Base-by-base conservation (phyloP, 2,329 filamentous ascomycete genomes). In the Aspergillus hortae region DNA sequence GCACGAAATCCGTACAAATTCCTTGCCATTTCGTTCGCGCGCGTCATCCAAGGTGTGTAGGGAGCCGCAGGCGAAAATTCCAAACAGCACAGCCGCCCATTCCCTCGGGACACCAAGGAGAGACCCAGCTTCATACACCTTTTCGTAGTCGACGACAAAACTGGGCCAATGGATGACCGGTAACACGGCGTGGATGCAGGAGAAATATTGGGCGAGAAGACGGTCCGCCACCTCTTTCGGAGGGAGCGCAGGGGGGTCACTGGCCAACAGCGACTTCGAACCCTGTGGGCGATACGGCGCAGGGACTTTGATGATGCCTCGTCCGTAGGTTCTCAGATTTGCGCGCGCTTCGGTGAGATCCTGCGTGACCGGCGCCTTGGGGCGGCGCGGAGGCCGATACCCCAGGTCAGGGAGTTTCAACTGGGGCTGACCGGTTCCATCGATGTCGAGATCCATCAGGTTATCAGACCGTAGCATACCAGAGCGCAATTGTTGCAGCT, bases 151-250 rank as follows among this genome's bases (percentile, higher is more conserved):
- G 44, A 82, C 79, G 61, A 87, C 79, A 62, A 97, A 95, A 0
- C 82, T 88, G 2, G 90, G 89, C 88, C 92, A 95, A 69, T 97
- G 90, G 9, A 97, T 65, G 41, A 96, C 85, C 0, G 94, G 94
- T 60, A 92, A 87, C 68, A 89, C 86, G 30, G 85, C 81, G 67
- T 97, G 92, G 21, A 90, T 78, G 6, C 87, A 87, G 36, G 81
- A 78, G 61, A 89, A 87, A 69, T 95, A 99, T 35, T 87, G 81
- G 32, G 82, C 80, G 30, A 96, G 73, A 2, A 96, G 77, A 58
- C 82, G 83, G 56, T 95, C 90, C 25, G 86, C 84, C 19, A 85
- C 71, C 25, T 83, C 75, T 57, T 85, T 87, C 1, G 87, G 77
- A 0, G 92, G 94, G 49, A 96, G 72, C 38, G 82, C 79, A 6